Evolutionary conservation across 805 yeast species (phyloP), one percentile per base, ranked within the genome.

Genomic region (Yarrowia bubula): DNA sequence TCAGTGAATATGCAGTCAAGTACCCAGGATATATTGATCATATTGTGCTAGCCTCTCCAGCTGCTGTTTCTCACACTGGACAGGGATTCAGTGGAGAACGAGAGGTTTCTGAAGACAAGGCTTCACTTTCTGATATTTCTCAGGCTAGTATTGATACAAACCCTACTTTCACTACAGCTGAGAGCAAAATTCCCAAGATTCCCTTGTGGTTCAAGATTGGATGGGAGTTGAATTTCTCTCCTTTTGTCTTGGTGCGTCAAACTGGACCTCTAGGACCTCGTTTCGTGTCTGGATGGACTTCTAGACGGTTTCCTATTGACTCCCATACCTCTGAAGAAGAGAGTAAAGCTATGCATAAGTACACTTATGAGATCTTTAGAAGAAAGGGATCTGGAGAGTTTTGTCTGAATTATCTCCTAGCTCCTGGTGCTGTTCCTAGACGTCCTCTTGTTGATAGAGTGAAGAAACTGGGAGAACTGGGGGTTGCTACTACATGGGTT

Each of bases 311-410:
- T 73, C 64, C 64, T 8, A 9, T 58, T 2, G 64, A 58, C 42
- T 83, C 91, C 22, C 80, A 82, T 46, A 76, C 90, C 44, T 68
- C 75, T 7, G 66, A 66, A 1, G 73, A 71, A 35, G 87, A 86
- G 70, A 75, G 81, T 22, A 74, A 75, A 22, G 78, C 84, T 6
- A 77, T 93, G 69, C 98, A 95, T 72, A 79, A 80, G 69, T 95
- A 95, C 74, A 79, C 93, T 0, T 92, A 93, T 75, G 84, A 86
- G 4, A 90, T 92, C 11, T 95, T 95, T 79, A 89, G 87, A 69
- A 87, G 90, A 8, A 84, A 81, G 3, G 99, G 99, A 0, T 89
- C 96, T 0, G 98, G 98, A 7, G 99, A 93, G 76, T 93, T 93
- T 74, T 86, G 93, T 80, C 78, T 95, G 69, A 89, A 90, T 69